Conservation (phyloP, 2,329 filamentous ascomycete genomes). For the Trichoderma gracile region DNA sequence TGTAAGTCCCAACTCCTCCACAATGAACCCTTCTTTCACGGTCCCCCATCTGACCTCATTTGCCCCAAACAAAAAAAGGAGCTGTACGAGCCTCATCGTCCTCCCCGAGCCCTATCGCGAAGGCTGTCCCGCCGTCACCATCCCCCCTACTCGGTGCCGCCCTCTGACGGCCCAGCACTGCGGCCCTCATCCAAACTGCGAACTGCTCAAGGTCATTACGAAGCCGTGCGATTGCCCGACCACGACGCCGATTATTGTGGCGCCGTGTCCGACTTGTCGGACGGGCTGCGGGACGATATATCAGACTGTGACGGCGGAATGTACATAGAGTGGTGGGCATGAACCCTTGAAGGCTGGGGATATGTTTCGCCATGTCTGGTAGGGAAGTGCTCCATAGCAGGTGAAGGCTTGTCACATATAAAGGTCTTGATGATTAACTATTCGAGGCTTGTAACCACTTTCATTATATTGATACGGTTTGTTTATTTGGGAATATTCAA, state of each 20-base stretch:
- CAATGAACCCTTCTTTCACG: no score
- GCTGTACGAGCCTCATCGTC: not conserved
- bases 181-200: not conserved
- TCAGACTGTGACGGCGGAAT: not conserved
- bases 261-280: constrained; percentile 7
- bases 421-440: no score
- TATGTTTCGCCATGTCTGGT: no score
- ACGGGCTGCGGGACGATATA: not conserved
- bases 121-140: not conserved
- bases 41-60: not conserved
- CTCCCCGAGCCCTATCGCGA: not conserved
- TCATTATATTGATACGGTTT: no score
- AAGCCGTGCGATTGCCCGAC: not conserved
- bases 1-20: not conserved
- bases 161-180: not conserved
- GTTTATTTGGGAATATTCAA: no score
- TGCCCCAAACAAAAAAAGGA: no score
- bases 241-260: not conserved
- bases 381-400: no score
- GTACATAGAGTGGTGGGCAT: not conserved
- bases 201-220: not conserved
- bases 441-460: no score
- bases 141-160: not conserved
- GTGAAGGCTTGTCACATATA: no score
- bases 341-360: no score